phyloP scores from a whole-genome alignment of 2,329 filamentous ascomycete genomes.

The Nothophaeocryptopus gaeumannii region DNA sequence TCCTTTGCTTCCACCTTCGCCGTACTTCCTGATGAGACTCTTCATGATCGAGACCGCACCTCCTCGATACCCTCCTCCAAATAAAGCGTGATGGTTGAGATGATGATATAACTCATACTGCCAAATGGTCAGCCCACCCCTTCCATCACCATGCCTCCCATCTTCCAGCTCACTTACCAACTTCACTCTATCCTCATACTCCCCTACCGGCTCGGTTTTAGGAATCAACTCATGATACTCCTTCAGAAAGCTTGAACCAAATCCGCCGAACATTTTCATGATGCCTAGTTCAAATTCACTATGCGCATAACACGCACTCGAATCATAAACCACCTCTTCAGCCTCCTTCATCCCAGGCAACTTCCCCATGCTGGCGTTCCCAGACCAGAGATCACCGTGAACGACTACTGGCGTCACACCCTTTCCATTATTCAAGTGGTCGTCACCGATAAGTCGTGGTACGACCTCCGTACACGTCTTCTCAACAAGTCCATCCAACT shows the following conservation, averaged over 20 bases:
- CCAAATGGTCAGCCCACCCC: too few relatives aligned
- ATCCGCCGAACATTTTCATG: slow-evolving; percentile 96
- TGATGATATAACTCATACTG: slow-evolving; percentile 91
- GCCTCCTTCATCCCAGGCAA: slow-evolving; percentile 55
- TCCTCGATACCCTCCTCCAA: slow-evolving; percentile 77
- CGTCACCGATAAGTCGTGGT: slow-evolving; percentile 69
- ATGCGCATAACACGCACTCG: slow-evolving; percentile 73
- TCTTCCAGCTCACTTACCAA: too few relatives aligned
- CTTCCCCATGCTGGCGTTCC: slow-evolving; percentile 69
- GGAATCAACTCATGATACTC: slow-evolving; percentile 75
- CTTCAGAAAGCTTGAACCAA: slow-evolving; percentile 66
- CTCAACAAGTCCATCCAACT: slow-evolving; percentile 64
- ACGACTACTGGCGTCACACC: slow-evolving; percentile 73
- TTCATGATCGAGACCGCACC: slow-evolving; percentile 80
- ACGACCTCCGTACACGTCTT: slow-evolving; percentile 63
- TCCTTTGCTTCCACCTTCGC: slow-evolving; percentile 15
- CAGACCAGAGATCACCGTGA: slow-evolving; percentile 92
- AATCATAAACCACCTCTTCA: slow-evolving; percentile 80
- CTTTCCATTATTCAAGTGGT: slow-evolving; percentile 58
- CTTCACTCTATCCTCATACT: slow-evolving; percentile 78
- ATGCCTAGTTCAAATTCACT: slow-evolving; percentile 89
- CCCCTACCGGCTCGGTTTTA: slow-evolving; percentile 73
- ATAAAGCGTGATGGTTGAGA: slow-evolving; percentile 72
- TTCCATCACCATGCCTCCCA: too few relatives aligned
- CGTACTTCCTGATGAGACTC: slow-evolving; percentile 70